These are phyloP conservation scores for Vanilla planifolia DNA, from an alignment of 106 monocot species.

Conservation along the genomic window DNA sequence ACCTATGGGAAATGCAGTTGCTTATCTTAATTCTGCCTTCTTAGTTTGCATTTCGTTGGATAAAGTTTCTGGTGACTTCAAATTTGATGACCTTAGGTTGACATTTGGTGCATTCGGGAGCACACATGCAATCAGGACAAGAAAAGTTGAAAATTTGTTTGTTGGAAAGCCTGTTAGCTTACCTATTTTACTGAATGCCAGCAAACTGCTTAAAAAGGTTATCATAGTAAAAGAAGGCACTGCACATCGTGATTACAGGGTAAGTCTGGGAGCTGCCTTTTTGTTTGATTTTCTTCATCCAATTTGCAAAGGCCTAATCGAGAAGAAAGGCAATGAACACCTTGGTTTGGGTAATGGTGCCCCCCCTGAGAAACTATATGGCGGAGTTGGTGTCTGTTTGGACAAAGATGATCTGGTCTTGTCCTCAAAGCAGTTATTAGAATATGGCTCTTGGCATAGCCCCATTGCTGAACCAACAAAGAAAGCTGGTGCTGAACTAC, in stretches of 20 bases:
- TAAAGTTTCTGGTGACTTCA: constrained; percentile 19
- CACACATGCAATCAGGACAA: constrained; percentile 56
- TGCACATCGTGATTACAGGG: constrained; percentile 37
- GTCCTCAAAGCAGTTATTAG: constrained; percentile 45
- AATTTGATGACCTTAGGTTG: constrained; percentile 33
- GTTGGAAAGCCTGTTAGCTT: constrained; percentile 41
- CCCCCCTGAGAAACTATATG: neutral
- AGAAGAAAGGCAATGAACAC: constrained; percentile 2
- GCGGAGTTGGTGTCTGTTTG: constrained; percentile 3
- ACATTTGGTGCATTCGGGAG: constrained; percentile 77
- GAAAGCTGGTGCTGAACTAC: constrained; percentile 71
- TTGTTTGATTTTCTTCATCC: constrained; percentile 61
- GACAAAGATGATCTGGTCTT: constrained; percentile 12
- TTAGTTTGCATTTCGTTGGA: constrained; percentile 33
- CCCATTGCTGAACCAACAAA: constrained; percentile 67
- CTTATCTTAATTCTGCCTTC: constrained; percentile 80
- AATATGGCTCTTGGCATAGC: constrained; percentile 30
- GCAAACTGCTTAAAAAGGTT: constrained; percentile 37
- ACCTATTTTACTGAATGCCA: constrained; percentile 48
- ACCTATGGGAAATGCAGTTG: constrained; percentile 72
- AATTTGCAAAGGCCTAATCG: constrained; percentile 13
- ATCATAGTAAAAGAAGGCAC: constrained; percentile 52
- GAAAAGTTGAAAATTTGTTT: constrained; percentile 54
- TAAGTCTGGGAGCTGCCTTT: constrained; percentile 65
- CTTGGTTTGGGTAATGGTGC: neutral